Base-by-base conservation (phyloP, 1,284 basidiomycete species). In the Cystobasidium slooffiae region DNA sequence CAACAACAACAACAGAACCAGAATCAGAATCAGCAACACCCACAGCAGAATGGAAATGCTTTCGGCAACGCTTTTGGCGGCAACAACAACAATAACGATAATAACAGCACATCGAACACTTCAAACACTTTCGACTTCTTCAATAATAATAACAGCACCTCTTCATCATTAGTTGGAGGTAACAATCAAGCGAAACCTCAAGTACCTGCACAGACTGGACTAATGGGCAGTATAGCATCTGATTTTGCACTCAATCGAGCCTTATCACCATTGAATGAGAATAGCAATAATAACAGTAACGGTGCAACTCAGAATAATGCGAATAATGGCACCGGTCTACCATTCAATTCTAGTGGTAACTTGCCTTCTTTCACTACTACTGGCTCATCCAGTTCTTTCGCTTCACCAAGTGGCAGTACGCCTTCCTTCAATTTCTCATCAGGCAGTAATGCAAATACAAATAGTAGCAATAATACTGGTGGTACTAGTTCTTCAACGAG, bases 91-190 rank as follows among this genome's bases (percentile, higher is more conserved):
- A 62, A 8, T 1, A 47, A 20, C 44, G 44, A 62, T 47, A 39
- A 7, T 14, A 41, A 16, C 22, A n/a, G 14, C 46, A n/a, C 46
- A 49, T n/a, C 46, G 31, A 31, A 31, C n/a, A 14, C 46, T 49
- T 49, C 46, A 6, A 49, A 49, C 46, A 49, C 12, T 49, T 49
- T n/a, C 56, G 43, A 56, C 53, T 41, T n/a, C 56, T 39, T 59
- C 44, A 63, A 12, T 37, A 49, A 12, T 31, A 47, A n/a, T 63
- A 62, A 10, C 66, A 66, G 49, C 62, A 75, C 41, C 89, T 92
- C 79, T 85, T 88, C 8, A 86, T 85, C 76, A 84, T 92, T 59
- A 90, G 90, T 0, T 90, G 90, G 24, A 4, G 88, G 89, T 9
- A 91, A 92, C 81, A 81, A 81, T 51, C 81, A 79, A 14, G 61